Evolutionary conservation across 306 rosid species (phyloP), one percentile per base, ranked within the genome.

Genomic region (Cucumis sativus): DNA sequence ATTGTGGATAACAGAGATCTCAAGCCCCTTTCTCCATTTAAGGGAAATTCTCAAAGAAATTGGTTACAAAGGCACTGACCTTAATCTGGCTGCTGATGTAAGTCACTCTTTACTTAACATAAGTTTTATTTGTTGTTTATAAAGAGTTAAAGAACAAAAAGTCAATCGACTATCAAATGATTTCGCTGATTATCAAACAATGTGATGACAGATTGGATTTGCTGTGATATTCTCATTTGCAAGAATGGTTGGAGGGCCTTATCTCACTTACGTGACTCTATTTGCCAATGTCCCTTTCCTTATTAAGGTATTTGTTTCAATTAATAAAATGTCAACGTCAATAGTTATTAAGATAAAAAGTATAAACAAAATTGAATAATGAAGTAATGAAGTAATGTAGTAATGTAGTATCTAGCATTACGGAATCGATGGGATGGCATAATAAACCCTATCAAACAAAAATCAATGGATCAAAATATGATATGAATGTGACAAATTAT

Each of bases 21-120:
- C 98, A 15, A 92, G 96, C 79, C 98, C 98, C 51, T 92, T 90
- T 58, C 89, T 94, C 77, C 98, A 94, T 82, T 73, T 88, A 43
- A 88, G 98, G 79, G 96, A 88, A 79, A 66, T 88, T 69, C 88
- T 94, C 43, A 94, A 94, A 83, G 98, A 94, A 78, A 85, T 92
- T 65, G 96, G 96, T 35, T 86, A 83, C n/a, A 89, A 71, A 78
- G 95, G 90, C 41, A 89, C 93, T 8, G 88, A 81, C 55, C 84
- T 94, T 69, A 89, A 90, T 84, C 84, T 94, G 79, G 84, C 82
- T 17, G 96, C 89, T 9, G 97, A 94, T 76, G 97, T 92, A 80
- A 84, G 97, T 17, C 10, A 15, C 72, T 75, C 37, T 33, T 33
- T 33, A 33, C 37, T 33, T 28, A 28, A 28, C 30, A 28, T 28